phyloP scores from a whole-genome alignment of 305 asterid species.

The Fraxinus albicans region DNA sequence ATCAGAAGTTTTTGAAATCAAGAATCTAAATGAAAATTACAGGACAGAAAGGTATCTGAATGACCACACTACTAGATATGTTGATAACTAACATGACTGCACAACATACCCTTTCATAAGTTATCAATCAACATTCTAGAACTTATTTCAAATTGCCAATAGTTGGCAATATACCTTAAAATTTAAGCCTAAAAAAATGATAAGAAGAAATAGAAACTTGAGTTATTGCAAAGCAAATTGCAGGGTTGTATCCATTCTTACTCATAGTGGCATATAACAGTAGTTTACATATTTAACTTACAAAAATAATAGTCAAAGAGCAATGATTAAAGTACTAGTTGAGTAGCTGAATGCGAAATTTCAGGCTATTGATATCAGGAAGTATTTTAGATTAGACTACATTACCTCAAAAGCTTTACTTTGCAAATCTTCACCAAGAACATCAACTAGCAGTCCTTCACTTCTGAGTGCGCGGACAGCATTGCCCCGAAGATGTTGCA shows the following conservation, averaged over 20 bases:
- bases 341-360: neutral
- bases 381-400: slow-evolving; percentile 7
- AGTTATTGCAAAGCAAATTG: neutral
- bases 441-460: slow-evolving; percentile 83
- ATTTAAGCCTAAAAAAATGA: neutral
- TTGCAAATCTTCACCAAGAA: slow-evolving; percentile 82
- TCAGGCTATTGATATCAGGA: neutral
- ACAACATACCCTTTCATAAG: neutral
- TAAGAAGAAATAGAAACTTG: neutral
- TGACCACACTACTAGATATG: neutral
- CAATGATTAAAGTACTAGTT: neutral
- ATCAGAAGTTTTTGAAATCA: neutral
- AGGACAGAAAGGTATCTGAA: neutral
- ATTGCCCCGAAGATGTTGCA: slow-evolving; percentile 85
- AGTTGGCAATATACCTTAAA: neutral
- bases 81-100: neutral
- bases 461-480: slow-evolving; percentile 74
- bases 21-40: neutral
- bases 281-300: neutral
- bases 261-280: neutral
- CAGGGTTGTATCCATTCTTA: neutral
- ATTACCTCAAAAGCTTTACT: slow-evolving; percentile 74
- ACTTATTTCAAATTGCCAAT: neutral
- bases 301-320: neutral
- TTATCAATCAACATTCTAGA: neutral